Conservation (phyloP, 2,329 filamentous ascomycete genomes). For the Monilinia laxa region DNA sequence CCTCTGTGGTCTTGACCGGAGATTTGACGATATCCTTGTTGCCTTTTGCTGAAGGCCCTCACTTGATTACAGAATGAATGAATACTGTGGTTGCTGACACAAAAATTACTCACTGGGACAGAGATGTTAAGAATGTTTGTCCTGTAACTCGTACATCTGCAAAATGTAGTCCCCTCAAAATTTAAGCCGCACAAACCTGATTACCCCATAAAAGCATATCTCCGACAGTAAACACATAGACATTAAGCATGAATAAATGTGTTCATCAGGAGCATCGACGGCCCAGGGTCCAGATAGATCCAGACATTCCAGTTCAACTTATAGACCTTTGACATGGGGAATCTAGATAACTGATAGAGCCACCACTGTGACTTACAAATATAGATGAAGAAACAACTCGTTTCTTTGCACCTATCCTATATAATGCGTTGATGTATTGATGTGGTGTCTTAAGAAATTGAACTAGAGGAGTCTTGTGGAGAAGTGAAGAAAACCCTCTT, state of each 20-base stretch:
- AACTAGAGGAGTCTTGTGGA: not conserved
- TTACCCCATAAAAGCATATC: not conserved
- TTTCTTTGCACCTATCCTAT: not conserved
- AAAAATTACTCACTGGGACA: not conserved
- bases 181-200: not conserved
- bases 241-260: conserved; percentile 10
- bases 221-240: not conserved
- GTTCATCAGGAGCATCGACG: not conserved
- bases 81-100: not conserved
- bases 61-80: not conserved
- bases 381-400: not conserved
- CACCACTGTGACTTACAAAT: not conserved
- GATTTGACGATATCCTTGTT: not conserved
- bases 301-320: not conserved
- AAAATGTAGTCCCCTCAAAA: not conserved
- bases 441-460: not conserved
- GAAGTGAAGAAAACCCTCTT: not conserved
- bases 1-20: not conserved
- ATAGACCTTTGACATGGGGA: not conserved
- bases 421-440: not conserved
- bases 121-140: not conserved
- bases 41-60: not conserved
- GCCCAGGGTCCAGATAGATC: not conserved
- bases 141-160: not conserved
- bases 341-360: not conserved